These are phyloP conservation scores for Casaregolazyma lundiana DNA, from an alignment of 1,139 yeast species.

Conservation along the genomic window DNA sequence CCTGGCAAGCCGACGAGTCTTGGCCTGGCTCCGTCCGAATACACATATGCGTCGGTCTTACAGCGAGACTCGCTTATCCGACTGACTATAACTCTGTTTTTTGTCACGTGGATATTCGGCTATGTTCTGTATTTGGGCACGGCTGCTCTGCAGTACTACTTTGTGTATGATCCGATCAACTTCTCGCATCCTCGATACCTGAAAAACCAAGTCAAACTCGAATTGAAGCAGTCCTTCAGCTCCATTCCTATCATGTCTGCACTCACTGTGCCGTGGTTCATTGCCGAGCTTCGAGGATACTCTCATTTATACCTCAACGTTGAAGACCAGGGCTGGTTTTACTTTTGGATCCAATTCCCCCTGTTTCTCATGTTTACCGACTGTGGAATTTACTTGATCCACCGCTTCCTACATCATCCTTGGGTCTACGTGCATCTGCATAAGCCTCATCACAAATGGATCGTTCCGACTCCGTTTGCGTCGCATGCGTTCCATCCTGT, in stretches of 20 bases:
- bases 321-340: conserved; percentile 63
- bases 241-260: conserved; percentile 88
- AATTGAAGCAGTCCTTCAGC: conserved; percentile 67
- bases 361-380: conserved; percentile 87
- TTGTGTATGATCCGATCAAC: conserved; percentile 79
- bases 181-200: conserved; percentile 95
- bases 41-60: conserved; percentile 57
- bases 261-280: conserved; percentile 84
- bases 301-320: conserved; percentile 70
- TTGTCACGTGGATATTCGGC: conserved; percentile 79
- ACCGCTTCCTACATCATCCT: conserved; percentile 92
- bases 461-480: conserved; percentile 96
- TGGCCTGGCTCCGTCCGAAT: conserved; percentile 40
- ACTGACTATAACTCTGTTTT: conserved; percentile 61
- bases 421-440: conserved; percentile 76
- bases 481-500: conserved; percentile 98
- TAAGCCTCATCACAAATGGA: conserved; percentile 99
- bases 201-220: conserved; percentile 85
- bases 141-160: conserved; percentile 68
- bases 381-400: conserved; percentile 84
- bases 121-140: conserved; percentile 71
- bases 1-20: conserved; percentile 42
- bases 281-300: conserved; percentile 76
- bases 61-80: conserved; percentile 70
- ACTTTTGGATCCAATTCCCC: conserved; percentile 63